Conservation (phyloP, 1,284 basidiomycete species). For the Rhodotorula sp. region DNA sequence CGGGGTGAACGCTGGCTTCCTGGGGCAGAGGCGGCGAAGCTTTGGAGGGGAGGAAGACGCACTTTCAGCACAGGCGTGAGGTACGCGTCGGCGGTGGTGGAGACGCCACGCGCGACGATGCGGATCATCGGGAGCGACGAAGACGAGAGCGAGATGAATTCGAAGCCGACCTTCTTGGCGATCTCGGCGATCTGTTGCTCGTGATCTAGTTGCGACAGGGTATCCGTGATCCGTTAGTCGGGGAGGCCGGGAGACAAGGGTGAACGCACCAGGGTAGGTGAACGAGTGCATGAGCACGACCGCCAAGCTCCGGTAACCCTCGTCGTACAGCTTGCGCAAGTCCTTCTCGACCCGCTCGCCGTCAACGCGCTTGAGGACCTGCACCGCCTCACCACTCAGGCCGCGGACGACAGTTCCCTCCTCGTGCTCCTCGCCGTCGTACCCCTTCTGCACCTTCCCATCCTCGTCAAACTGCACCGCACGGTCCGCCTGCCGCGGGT, state of each 20-base stretch:
- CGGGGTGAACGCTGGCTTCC: background rate
- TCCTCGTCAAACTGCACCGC: conserved; percentile 67
- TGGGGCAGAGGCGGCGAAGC: too few relatives aligned
- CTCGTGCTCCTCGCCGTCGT: conserved; percentile 65
- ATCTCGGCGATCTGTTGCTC: conserved; percentile 63
- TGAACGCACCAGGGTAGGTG: conserved; percentile 64
- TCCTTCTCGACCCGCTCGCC: conserved; percentile 54
- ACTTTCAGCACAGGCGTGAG: conserved; percentile 54
- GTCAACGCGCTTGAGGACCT: conserved; percentile 79
- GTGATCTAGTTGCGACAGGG: too few relatives aligned
- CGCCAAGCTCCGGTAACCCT: conserved; percentile 80
- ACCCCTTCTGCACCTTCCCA: conserved; percentile 62
- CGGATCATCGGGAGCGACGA: conserved; percentile 68
- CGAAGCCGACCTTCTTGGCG: conserved; percentile 48
- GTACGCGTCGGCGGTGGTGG: conserved; percentile 93
- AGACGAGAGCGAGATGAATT: conserved; percentile 82
- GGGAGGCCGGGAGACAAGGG: too few relatives aligned
- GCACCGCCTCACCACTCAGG: conserved; percentile 86
- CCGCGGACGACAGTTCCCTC: conserved; percentile 62
- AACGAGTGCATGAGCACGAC: conserved; percentile 90
- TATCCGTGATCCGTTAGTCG: too few relatives aligned
- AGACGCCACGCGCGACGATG: conserved; percentile 88
- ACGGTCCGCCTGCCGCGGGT: conserved; percentile 75
- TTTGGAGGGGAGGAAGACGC: background rate
- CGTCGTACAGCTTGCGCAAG: conserved; percentile 67